Percentiles rank a stretch among this genome's conserved stretches.
Conservation (phyloP, 441 rosid genomes). For the Brassica balearica region DNA sequence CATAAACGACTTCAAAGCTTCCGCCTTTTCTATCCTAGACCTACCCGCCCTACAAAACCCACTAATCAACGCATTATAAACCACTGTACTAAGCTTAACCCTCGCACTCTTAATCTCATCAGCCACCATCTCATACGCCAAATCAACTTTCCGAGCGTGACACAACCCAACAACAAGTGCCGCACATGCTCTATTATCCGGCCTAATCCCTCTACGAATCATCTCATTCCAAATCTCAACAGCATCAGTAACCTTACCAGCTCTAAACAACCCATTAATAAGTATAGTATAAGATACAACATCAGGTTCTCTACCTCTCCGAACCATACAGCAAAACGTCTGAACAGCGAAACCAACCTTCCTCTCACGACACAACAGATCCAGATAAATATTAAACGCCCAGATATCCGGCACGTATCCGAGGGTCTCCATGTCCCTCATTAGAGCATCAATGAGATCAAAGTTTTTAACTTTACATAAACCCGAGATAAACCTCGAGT, state of each 20-base stretch:
- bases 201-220: conserved; percentile 63
- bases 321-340: conserved; percentile 59
- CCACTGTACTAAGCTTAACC: conserved; percentile 58
- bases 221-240: conserved; percentile 72
- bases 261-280: conserved; percentile 69
- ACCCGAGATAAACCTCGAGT: conserved; percentile 90
- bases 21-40: conserved; percentile 82
- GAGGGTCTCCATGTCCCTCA: conserved; percentile 73
- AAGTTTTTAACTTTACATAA: conserved; percentile 68
- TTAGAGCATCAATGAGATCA: conserved; percentile 58
- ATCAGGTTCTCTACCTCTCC: conserved; percentile 79
- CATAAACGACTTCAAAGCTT: conserved; percentile 74
- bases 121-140: conserved; percentile 86
- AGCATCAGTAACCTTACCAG: conserved; percentile 58
- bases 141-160: conserved; percentile 72
- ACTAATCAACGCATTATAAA: conserved; percentile 77
- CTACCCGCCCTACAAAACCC: conserved; percentile 80
- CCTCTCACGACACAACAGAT: conserved; percentile 68
- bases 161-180: conserved; percentile 77
- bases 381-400: conserved; percentile 81
- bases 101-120: conserved; percentile 64
- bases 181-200: conserved; percentile 66
- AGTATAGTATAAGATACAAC: conserved; percentile 85
- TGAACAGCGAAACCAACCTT: conserved; percentile 62
- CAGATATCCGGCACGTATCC: conserved; percentile 76